Conservation (phyloP, 768 basidiomycete genomes). For the Lactifluus hygrophoroides region DNA sequence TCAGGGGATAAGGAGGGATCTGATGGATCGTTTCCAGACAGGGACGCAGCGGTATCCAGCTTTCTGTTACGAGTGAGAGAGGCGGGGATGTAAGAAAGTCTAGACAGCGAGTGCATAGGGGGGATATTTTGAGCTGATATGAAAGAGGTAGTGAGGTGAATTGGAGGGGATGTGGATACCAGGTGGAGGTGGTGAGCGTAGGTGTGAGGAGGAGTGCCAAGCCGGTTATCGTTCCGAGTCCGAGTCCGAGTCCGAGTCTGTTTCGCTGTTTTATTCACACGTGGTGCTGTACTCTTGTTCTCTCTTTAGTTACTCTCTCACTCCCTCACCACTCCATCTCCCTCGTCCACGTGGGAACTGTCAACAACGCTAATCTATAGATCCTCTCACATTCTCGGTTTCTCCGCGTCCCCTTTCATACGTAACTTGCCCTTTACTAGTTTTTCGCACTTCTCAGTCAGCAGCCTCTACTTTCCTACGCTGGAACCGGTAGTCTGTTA, state of each 20-base stretch:
- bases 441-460: no score
- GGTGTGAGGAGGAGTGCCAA: neutral
- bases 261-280: no score
- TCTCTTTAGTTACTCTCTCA: neutral
- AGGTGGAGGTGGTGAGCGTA: neutral
- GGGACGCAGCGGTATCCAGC: slow-evolving; percentile 4
- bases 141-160: neutral
- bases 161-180: neutral
- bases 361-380: slow-evolving; percentile 18
- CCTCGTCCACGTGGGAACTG: slow-evolving; percentile 16
- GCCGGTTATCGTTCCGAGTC: no score
- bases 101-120: slow-evolving; percentile 14
- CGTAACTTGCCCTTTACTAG: no score
- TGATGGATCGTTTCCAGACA: neutral
- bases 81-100: neutral
- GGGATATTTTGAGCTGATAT: neutral
- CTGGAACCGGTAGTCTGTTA: neutral
- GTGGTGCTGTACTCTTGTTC: no score
- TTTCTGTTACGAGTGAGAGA: slow-evolving; percentile 9
- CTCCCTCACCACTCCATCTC: no score
- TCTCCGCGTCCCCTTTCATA: neutral
- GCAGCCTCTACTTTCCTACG: no score
- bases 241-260: no score
- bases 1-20: slow-evolving; percentile 13
- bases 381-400: slow-evolving; percentile 1